Base-by-base conservation (phyloP, 495 filamentous ascomycete genomes). In the Annulohypoxylon bovei region DNA sequence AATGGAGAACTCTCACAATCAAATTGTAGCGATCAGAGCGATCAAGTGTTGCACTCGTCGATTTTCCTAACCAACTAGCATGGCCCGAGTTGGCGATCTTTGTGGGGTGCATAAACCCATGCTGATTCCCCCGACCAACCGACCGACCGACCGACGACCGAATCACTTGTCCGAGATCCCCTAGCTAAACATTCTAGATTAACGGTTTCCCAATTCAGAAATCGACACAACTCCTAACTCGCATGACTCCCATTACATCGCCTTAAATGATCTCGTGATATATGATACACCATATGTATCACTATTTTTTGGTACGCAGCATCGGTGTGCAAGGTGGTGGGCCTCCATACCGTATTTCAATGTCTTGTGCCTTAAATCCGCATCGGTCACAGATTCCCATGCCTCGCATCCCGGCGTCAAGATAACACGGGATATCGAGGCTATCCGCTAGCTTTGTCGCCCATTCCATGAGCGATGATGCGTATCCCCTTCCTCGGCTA, bases 281-380 rank as follows among this genome's bases (percentile, higher is more conserved):
- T 67, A 47, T 49, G 0, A 46, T 25, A 49, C 25, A 23, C 2
- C 20, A n/a, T 27, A n/a, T 53, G 32, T 62, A 49, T 66, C 20
- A 49, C 49, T 71, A 47, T 14, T 65, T 67, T 16, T 42, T 73
- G 8, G 72, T 55, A 50, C 72, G 65, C 8, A 73, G 35, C 69
- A 75, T 77, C 22, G 75, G 75, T 14, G 68, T 67, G 30, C 72
- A 77, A 22, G 75, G 75, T 14, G 75, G 74, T 44, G 69, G 65
- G 12, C 73, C 75, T 25, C 63, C 67, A 20, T 77, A 77, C 23
- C 67, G 62, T 32, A 64, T 44, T 40, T 67, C 64, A 8, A 74
- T 55, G 6, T 74, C 64, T 42, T 77, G 66, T 44, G 72, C 62
- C 53, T 68, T 60, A 39, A 77, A 75, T 16, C 69, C 75, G 37